Evolutionary conservation across 257 asterid genomes (phyloP), one percentile per base, ranked within the genome.

Genomic region (Echium plantagineum): DNA sequence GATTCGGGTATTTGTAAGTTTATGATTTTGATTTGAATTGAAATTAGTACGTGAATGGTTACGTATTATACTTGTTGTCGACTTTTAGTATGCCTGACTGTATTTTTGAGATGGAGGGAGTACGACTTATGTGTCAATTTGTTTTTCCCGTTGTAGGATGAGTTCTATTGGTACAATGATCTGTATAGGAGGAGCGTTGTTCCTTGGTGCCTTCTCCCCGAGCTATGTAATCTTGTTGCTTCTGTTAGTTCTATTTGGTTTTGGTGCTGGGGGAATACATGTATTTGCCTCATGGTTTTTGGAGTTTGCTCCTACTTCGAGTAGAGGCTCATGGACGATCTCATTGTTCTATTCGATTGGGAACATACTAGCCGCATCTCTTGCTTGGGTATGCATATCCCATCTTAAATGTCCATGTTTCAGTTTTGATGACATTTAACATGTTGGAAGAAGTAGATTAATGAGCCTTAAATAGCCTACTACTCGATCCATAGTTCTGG

Each of bases 251-350:
- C 61, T 86, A 21, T 83, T 80, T 69, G 90, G 95, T 46, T 59
- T 84, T 73, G 95, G 95, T 68, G 73, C 82, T 60, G 95, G 88
- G 32, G 88, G 88, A 28, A 90, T 84, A 46, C 88, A 82, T 57
- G 86, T 84, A 64, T 89, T 84, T 65, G 73, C 87, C 2, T 68
- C 95, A 21, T 86, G 95, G 94, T 84, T 86, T 69, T 71, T 84
- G 63, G 94, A 86, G 78, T 86, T 83, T 66, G 79, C 84, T 78
- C 90, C 94, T 58, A 79, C 95, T 78, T 71, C 90, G n/a, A 78
- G 74, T 62, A 70, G 90, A 75, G 95, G 95, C 68, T 66, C 85
- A 52, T 87, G 94, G 90, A 82, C 84, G 5, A 80, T 80, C 68
- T 80, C 95, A 35, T 77, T 83, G 60, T 86, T 86, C 76, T 86